Conservation (phyloP, 2,329 filamentous ascomycete species). For the Neophaeococcomyces mojaviensis region DNA sequence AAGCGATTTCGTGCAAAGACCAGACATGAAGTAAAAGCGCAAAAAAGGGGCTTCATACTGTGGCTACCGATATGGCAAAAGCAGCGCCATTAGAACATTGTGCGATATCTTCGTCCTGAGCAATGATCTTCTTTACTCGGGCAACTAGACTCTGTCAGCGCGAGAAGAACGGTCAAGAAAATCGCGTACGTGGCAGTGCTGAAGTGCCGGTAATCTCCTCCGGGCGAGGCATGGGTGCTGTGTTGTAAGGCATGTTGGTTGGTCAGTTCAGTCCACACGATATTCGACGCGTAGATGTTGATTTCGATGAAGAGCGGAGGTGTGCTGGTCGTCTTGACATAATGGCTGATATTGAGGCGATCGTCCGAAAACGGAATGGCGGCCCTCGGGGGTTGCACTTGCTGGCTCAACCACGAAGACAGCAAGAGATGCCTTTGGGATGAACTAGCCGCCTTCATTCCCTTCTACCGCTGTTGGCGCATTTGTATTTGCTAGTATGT, state of each 20-base stretch:
- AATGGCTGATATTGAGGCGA: slow-evolving; percentile 5
- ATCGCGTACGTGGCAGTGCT: slow-evolving; percentile 67
- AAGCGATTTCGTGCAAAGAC: no score
- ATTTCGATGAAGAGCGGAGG: neutral
- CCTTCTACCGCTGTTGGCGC: neutral
- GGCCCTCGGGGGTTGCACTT: neutral
- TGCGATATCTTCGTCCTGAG: slow-evolving; percentile 74
- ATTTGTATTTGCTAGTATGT: neutral
- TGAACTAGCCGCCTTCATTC: neutral
- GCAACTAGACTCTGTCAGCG: slow-evolving; percentile 55
- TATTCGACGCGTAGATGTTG: neutral
- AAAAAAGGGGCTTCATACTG: slow-evolving; percentile 46
- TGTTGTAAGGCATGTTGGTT: slow-evolving; percentile 79
- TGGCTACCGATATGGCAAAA: slow-evolving; percentile 86
- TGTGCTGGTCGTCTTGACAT: neutral
- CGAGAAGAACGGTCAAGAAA: neutral
- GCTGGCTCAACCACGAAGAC: neutral
- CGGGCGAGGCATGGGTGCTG: slow-evolving; percentile 68
- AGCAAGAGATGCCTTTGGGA: neutral
- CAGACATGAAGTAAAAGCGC: neutral
- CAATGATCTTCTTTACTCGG: slow-evolving; percentile 91
- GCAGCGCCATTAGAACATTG: slow-evolving; percentile 89
- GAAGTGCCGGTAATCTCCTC: slow-evolving; percentile 79
- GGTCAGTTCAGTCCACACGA: neutral
- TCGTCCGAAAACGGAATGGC: slow-evolving; percentile 20